Evolutionary conservation across 257 asterid species (phyloP), one percentile per base, ranked within the genome.

Genomic region (Apocynum venetum): DNA sequence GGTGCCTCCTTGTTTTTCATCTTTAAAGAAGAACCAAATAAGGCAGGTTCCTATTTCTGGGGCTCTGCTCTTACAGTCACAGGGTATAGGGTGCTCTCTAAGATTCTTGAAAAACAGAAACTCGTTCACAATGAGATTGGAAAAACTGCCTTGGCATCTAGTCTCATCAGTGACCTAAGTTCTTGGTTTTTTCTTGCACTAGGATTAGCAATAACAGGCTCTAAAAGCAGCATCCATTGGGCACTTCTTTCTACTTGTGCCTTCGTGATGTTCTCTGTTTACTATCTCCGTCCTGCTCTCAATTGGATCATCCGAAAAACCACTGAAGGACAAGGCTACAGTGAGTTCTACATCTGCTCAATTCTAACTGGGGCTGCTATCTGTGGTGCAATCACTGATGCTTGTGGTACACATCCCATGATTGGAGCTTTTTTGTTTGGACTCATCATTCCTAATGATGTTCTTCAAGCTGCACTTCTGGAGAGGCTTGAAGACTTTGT

Each of bases 391-490:
- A 13, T 91, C 48, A 84, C 97, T 0, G 97, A 93, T 59, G 79
- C 84, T 0, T 85, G 83, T 15, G 99, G 99, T 1, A 90, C 99
- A 7, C 99, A 96, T 46, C 97, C 99, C 5, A 90, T 96, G 92
- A 84, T 96, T 6, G 99, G 99, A 60, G 96, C 97, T 0, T 90
- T 96, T 19, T 55, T 93, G 43, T 96, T 89, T 73, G 99, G 99
- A 25, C 89, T 93, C 19, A 80, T 87, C 70, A 85, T 96, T 63
- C 97, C 98, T 3, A 86, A 79, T 55, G 94, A 93, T 70, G 89
- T 85, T 61, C 96, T 96, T 52, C 92, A 87, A 79, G 90, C 93
- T 12, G 84, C 93, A 1, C 78, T 93, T 13, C 78, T 89, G 35
- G 96, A 93, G 2, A 90, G 80, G 87, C 87, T 96, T 67, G 96